Conservation (phyloP, 1,284 basidiomycete genomes). For the Ceratobasidium theobromae region DNA sequence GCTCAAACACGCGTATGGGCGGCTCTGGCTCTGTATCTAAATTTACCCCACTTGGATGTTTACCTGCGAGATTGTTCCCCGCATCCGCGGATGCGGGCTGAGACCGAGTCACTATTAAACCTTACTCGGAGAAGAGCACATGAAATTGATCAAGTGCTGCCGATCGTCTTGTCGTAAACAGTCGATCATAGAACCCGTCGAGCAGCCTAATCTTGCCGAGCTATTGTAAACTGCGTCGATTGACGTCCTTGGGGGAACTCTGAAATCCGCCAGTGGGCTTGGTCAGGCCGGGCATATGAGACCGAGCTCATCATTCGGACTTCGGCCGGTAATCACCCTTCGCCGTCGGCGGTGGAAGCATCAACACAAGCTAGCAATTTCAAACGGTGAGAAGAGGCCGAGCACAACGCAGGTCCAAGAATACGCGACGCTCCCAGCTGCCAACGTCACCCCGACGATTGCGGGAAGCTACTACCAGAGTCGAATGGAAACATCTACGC, state of each 20-base stretch:
- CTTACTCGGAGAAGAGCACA: not conserved
- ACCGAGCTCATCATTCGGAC: too few species aligned
- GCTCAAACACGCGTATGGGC: not conserved
- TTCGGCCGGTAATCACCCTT: too few species aligned
- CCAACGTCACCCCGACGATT: too few species aligned
- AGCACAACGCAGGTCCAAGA: not conserved
- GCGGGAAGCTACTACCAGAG: too few species aligned
- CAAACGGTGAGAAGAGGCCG: not conserved
- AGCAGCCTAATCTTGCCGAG: too few species aligned
- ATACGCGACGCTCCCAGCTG: too few species aligned
- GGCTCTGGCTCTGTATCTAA: not conserved
- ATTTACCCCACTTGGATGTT: not conserved
- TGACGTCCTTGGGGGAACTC: too few species aligned
- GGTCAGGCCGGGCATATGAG: not conserved
- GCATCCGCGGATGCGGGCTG: not conserved
- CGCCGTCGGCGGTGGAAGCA: too few species aligned
- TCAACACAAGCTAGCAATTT: too few species aligned
- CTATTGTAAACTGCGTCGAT: too few species aligned
- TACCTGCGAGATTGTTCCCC: too few species aligned
- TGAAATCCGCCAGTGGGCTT: not conserved
- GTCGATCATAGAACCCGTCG: not conserved
- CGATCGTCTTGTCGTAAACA: not conserved
- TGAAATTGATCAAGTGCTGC: not conserved
- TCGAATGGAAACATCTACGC: too few species aligned
- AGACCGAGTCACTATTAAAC: not conserved